phyloP scores from a whole-genome alignment of 2,329 filamentous ascomycete species.

The Diaporthe destruens region DNA sequence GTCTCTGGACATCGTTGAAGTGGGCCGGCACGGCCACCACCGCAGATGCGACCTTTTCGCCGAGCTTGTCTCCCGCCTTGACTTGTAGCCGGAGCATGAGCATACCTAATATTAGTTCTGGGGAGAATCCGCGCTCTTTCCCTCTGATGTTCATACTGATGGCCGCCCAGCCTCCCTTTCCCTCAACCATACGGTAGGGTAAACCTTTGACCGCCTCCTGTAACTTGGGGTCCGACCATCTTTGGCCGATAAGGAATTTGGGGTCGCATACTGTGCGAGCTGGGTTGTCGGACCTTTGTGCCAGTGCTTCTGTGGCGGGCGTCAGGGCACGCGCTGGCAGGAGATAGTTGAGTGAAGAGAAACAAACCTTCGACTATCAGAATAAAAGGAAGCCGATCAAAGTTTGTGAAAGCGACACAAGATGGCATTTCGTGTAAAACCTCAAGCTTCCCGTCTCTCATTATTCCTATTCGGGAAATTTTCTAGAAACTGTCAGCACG shows the following conservation, averaged over 20 bases:
- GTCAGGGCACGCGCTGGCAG: neutral
- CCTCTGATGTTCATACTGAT: neutral
- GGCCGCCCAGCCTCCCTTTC: neutral
- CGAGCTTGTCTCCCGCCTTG: neutral
- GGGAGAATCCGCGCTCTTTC: neutral
- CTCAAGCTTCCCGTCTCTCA: neutral
- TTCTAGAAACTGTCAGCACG: neutral
- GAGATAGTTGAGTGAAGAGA: neutral
- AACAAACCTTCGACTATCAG: neutral
- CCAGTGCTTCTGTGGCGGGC: neutral
- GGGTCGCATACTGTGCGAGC: constrained; percentile 12
- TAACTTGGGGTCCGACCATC: neutral
- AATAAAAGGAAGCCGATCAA: neutral
- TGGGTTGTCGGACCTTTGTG: neutral
- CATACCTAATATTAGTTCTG: neutral
- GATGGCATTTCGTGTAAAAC: neutral
- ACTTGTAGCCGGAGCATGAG: neutral
- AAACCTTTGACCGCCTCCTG: neutral
- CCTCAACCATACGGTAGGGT: neutral
- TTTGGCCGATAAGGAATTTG: neutral
- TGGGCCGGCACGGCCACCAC: neutral
- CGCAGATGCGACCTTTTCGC: neutral
- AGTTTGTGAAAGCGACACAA: constrained; percentile 8
- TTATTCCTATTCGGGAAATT: neutral
- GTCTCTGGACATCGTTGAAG: constrained; percentile 1